A percentile compares a stretch with the other conserved stretches of the same genome.
phyloP scores from a whole-genome alignment of 2,329 filamentous ascomycete genomes.

The Venturia asperata region DNA sequence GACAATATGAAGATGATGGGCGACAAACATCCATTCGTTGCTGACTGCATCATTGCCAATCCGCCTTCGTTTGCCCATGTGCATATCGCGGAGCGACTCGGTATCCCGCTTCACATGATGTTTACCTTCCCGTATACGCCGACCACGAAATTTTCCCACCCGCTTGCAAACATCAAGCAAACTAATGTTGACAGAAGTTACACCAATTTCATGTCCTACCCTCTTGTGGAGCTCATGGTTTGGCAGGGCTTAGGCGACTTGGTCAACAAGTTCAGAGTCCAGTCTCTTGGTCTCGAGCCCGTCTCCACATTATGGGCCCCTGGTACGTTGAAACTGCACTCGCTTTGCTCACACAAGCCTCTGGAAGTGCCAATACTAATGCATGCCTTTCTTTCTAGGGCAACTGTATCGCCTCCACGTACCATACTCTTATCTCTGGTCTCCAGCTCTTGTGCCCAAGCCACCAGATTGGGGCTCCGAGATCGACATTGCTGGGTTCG shows the following conservation, averaged over 20 bases:
- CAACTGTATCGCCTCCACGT: conserved; percentile 54
- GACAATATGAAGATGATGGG: conserved; percentile 58
- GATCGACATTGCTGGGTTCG: conserved; percentile 29
- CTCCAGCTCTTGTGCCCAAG: conserved; percentile 39
- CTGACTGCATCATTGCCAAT: conserved; percentile 73
- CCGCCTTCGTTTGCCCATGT: conserved; percentile 71
- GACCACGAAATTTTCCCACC: conserved; percentile 78
- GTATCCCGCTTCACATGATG: conserved; percentile 74
- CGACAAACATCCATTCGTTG: conserved; percentile 64
- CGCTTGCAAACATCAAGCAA: conserved; percentile 72
- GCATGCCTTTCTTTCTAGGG: background rate
- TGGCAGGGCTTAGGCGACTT: conserved; percentile 90
- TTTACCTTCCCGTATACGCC: conserved; percentile 93
- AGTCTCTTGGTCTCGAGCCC: conserved; percentile 65
- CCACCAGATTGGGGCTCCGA: conserved; percentile 39
- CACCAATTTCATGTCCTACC: conserved; percentile 77
- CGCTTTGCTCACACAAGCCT: conserved; percentile 72
- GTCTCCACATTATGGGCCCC: conserved; percentile 78
- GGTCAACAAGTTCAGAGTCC: conserved; percentile 78
- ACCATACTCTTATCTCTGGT: conserved; percentile 65
- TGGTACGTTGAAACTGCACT: conserved; percentile 25
- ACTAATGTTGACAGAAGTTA: conserved; percentile 68
- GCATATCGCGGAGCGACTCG: conserved; percentile 67
- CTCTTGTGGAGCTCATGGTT: conserved; percentile 81
- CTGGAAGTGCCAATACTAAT: conserved; percentile 63